Base-by-base conservation (phyloP, 768 basidiomycete species). In the Leccinum imitatum region DNA sequence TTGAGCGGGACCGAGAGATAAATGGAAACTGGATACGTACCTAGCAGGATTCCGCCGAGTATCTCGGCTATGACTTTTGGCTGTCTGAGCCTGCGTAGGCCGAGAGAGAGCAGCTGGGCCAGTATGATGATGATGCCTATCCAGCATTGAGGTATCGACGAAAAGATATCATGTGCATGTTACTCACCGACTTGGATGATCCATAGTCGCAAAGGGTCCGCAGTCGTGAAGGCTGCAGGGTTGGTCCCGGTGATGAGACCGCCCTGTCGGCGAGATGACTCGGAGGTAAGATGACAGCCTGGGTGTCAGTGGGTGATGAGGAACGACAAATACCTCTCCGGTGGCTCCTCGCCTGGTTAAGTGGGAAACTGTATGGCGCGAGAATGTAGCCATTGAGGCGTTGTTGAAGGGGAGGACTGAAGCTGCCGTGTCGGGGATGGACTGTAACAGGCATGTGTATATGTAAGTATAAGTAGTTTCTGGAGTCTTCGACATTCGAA, bases 221-320 rank as follows among this genome's bases (percentile, higher is more conserved):
- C 59, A 1, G 79, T 63, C 59, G 89, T 87, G 73, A 87, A 85
- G 3, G 75, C 73, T 1, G 86, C 79, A 1, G 93, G 93, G 67
- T 95, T 85, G 54, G 84, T 80, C 0, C 93, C 93, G 48, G 79
- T 84, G 57, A 95, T 72, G 30, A 95, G 75, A 7, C 91, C 91
- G 19, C 89, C 90, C 87, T 92, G 51, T 17, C 0, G 10, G 9
- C 23, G 10, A n/a, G 52, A 48, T 66, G n/a, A n/a, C n/a, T n/a
- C n/a, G n/a, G 15, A 70, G 53, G 30, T n/a, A 2, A 33, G 23
- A 27, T 21, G 8, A 15, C 4, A 27, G 8, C 8, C 27, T 27
- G 25, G 1, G 6, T 31, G 7, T 25, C 25, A 25, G 25, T 27
- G 7, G 27, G 27, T 27, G 27, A 62, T 31, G 33, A 46, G 48